These are phyloP conservation scores for Globisporangium recalcitrans DNA, from an alignment of 352 stramenopile genomes.

Conservation along the genomic window DNA sequence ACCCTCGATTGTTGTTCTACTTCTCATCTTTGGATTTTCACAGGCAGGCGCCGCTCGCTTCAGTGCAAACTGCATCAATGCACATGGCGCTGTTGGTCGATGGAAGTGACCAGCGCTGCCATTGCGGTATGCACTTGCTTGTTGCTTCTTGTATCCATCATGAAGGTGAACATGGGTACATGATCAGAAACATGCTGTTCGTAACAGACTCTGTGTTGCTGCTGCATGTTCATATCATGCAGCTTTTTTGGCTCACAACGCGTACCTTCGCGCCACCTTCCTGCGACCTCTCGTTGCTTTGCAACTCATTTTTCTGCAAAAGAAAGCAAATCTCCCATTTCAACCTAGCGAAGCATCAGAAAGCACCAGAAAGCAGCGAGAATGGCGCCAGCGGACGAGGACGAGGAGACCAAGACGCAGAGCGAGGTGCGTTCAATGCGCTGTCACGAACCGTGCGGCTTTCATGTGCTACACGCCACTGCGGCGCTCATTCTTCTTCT, in stretches of 20 bases:
- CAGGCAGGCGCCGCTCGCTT: too few species aligned
- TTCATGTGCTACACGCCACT: background rate
- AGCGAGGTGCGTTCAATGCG: background rate
- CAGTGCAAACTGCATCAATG: too few species aligned
- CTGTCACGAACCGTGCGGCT: background rate
- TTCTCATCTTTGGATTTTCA: too few species aligned
- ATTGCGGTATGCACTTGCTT: too few species aligned
- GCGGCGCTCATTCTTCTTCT: background rate
- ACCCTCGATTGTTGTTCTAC: too few species aligned
- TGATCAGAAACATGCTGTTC: background rate
- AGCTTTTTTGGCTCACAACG: background rate
- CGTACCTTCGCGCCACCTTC: conserved; percentile 7
- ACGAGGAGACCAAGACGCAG: conserved; percentile 11
- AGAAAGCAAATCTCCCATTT: conserved; percentile 6
- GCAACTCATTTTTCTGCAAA: conserved; percentile 1
- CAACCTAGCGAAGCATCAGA: background rate
- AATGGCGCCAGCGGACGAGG: conserved; percentile 14
- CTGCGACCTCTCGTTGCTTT: conserved; percentile 1
- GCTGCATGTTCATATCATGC: background rate
- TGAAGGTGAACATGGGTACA: background rate
- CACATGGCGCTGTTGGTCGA: too few species aligned
- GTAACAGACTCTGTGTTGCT: background rate
- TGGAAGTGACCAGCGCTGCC: too few species aligned
- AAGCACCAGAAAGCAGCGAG: background rate
- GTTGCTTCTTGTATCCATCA: too few species aligned